These are phyloP conservation scores for Pseudogymnoascus sp. DNA, from an alignment of 2,329 filamentous ascomycete genomes.

Conservation along the genomic window DNA sequence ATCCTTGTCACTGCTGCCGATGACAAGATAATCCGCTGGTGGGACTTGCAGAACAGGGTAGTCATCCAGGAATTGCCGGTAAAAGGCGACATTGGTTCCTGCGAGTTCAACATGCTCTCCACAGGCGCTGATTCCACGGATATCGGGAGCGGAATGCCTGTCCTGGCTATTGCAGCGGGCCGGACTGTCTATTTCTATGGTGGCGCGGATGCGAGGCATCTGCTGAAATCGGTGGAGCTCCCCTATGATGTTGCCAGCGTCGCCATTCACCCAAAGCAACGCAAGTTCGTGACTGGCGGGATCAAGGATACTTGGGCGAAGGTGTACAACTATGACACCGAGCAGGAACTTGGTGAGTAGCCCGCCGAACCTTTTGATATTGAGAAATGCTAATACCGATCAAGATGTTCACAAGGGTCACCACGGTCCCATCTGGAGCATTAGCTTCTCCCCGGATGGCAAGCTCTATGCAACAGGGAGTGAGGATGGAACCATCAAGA, in stretches of 20 bases:
- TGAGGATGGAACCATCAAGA: conserved; percentile 95
- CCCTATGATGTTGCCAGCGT: conserved; percentile 86
- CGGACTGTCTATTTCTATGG: conserved; percentile 92
- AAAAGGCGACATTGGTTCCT: conserved; percentile 81
- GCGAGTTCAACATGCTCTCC: conserved; percentile 69
- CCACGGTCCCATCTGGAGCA: conserved; percentile 94
- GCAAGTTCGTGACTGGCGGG: conserved; percentile 83
- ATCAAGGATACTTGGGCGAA: conserved; percentile 94
- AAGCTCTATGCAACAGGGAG: conserved; percentile 95
- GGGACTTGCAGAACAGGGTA: conserved; percentile 71
- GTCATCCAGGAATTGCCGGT: conserved; percentile 71
- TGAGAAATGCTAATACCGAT: neutral
- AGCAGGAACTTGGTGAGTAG: conserved; percentile 63
- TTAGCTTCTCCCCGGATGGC: conserved; percentile 88
- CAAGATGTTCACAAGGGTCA: conserved; percentile 90
- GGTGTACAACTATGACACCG: conserved; percentile 82
- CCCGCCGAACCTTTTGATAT: neutral
- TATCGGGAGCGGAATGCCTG: conserved; percentile 59
- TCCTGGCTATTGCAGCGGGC: conserved; percentile 86
- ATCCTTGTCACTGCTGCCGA: conserved; percentile 83
- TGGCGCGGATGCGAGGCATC: conserved; percentile 58
- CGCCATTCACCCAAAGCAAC: conserved; percentile 71
- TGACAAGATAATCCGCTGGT: conserved; percentile 91
- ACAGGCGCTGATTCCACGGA: conserved; percentile 54
- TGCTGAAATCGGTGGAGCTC: conserved; percentile 73